These are phyloP conservation scores for Diospyros lotus DNA, from an alignment of 148 eudicot genomes.

Conservation along the genomic window DNA sequence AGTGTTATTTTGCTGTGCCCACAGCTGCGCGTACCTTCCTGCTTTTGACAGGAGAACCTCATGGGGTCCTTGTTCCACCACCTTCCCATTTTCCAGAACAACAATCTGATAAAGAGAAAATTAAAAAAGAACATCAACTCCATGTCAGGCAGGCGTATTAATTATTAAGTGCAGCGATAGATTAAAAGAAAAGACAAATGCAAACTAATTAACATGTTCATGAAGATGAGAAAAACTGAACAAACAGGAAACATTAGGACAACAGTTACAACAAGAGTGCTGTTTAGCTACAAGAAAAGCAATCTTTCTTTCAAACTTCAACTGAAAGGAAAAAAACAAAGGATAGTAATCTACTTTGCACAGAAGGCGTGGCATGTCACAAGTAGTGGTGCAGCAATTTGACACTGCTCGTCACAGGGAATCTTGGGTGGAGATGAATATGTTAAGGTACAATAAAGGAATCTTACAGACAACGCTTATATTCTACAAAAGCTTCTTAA, in stretches of 20 bases:
- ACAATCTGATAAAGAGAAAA: slow-evolving; percentile 48
- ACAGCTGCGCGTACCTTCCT: slow-evolving; percentile 94
- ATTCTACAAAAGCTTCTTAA: no score
- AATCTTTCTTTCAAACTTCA: not conserved
- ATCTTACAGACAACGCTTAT: no score
- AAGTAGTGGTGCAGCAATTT: no score
- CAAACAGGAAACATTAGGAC: not conserved
- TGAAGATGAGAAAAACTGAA: not conserved
- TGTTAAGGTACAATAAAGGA: no score
- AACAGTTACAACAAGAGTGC: not conserved
- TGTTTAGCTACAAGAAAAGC: not conserved
- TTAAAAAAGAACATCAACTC: not conserved
- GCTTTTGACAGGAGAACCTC: slow-evolving; percentile 62
- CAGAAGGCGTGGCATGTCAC: no score
- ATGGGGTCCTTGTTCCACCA: slow-evolving; percentile 95
- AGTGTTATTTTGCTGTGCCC: slow-evolving; percentile 84
- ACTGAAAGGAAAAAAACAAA: no score
- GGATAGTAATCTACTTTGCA: no score
- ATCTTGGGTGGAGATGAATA: no score
- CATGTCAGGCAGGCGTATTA: not conserved
- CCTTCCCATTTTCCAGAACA: slow-evolving; percentile 85
- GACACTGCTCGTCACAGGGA: no score
- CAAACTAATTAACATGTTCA: not conserved
- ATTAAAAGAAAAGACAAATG: not conserved
- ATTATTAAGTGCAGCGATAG: not conserved